phyloP scores from a whole-genome alignment of 2,329 filamentous ascomycete species.

The Ceratocystis lukuohia region DNA sequence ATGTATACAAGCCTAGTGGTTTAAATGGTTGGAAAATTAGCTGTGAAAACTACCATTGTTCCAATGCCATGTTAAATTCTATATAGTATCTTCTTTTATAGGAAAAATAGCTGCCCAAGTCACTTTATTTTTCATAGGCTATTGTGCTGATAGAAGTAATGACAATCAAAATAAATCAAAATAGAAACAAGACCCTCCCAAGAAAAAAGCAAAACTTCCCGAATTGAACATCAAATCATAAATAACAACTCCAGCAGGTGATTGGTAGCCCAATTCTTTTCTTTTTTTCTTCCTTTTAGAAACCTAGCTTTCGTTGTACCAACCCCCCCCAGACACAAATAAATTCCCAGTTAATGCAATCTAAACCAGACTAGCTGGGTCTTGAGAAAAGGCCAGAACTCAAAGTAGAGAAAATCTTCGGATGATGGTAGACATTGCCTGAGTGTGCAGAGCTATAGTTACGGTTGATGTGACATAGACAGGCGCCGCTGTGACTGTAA shows the following conservation, averaged over 20 bases:
- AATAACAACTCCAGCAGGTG: too few relatives aligned
- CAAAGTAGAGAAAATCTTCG: conserved; percentile 8
- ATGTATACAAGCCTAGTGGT: too few relatives aligned
- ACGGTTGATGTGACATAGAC: conserved; percentile 29
- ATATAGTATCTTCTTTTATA: not conserved
- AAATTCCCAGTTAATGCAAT: not conserved
- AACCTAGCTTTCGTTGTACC: too few relatives aligned
- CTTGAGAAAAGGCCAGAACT: conserved; percentile 9
- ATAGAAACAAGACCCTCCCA: not conserved
- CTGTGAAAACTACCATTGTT: not conserved
- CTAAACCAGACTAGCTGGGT: conserved; percentile 2
- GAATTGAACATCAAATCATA: not conserved
- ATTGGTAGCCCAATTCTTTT: too few relatives aligned
- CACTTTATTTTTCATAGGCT: too few relatives aligned
- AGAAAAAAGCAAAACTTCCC: not conserved
- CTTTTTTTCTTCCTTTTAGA: too few relatives aligned
- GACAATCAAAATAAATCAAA: not conserved
- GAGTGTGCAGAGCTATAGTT: conserved; percentile 9
- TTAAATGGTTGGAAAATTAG: not conserved
- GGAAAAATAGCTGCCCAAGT: too few relatives aligned
- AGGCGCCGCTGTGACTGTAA: conserved; percentile 22
- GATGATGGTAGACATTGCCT: conserved; percentile 11
- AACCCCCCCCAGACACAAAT: too few relatives aligned
- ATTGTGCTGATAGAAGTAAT: too few relatives aligned
- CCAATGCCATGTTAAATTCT: not conserved